Evolutionary conservation across 768 basidiomycete species (phyloP), one percentile per base, ranked within the genome.

Genomic region (Lyophyllum atratum): DNA sequence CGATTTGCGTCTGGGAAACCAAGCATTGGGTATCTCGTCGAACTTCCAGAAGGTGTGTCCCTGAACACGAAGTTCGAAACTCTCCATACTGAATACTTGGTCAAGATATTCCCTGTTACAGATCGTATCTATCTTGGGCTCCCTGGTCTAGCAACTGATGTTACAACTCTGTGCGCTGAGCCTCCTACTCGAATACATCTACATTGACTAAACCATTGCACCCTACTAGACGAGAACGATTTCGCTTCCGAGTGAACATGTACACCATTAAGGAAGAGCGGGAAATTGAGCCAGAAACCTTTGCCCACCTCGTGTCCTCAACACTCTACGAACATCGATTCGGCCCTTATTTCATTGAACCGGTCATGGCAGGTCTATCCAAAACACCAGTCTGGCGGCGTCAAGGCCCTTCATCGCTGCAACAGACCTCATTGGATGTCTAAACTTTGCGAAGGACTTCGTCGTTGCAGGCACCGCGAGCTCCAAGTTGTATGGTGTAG

Each of bases 251-350:
- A 62, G 90, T 96, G 56, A 99, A 99, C 79, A 95, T 98, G 93
- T 98, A 98, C 76, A 92, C 93, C 29, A 98, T 99, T 82, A 99
- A 99, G 74, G 96, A 99, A 74, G 96, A 97, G 70, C 86, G 96
- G 60, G 89, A 96, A 68, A 97, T 99, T 66, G 88, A 93, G 64
- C 97, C 97, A 43, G 89, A 95, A 78, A 93, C 94, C 7, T 98
- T 98, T 73, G 90, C 94, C 25, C 94, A 95, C 68, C 87, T 99
- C 61, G 90, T 98, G 59, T 93, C 92, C 42, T 95, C 93, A 51
- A 96, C 95, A 21, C 83, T 99, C 15, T 99, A 98, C 72, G 94
- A 98, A 74, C 86, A 85, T 69, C 86, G 97, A 72, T 99, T 98
- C 67, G 93, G 92, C 7, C 95, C 97, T 33, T 99, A 92, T 79